These are phyloP conservation scores for Aspergillus novofumigatus DNA, from an alignment of 2,329 filamentous ascomycete species.

Conservation along the genomic window DNA sequence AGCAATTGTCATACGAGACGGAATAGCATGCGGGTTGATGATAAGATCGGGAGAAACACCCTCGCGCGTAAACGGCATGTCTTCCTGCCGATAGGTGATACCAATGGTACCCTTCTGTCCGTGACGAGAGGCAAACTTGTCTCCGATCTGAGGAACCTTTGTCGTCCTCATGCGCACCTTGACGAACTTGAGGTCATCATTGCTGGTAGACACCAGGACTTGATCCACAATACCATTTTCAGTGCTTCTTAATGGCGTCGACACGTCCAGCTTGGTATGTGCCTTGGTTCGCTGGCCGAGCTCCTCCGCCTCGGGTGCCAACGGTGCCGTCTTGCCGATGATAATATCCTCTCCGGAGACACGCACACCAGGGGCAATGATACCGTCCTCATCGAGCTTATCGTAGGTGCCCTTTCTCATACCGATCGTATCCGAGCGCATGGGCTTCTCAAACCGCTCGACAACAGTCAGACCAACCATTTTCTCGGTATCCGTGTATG, in stretches of 20 bases:
- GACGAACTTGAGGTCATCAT: conserved; percentile 90
- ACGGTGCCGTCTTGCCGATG: conserved; percentile 95
- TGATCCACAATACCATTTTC: conserved; percentile 96
- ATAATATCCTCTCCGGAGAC: conserved; percentile 98
- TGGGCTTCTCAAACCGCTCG: conserved; percentile 94
- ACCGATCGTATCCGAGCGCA: conserved; percentile 78
- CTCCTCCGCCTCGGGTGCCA: conserved; percentile 88
- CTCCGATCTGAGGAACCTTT: conserved; percentile 96
- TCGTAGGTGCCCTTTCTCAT: conserved; percentile 95
- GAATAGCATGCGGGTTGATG: conserved; percentile 99
- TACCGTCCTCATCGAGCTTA: conserved; percentile 94
- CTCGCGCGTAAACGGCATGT: conserved; percentile 95
- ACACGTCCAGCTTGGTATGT: conserved; percentile 92
- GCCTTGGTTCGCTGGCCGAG: conserved; percentile 84
- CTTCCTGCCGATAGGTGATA: conserved; percentile 95
- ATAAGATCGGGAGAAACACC: conserved; percentile 93
- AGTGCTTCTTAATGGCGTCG: conserved; percentile 87
- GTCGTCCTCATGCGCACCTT: conserved; percentile 97
- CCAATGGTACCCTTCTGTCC: conserved; percentile 99
- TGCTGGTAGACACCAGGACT: conserved; percentile 89
- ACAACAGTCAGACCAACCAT: conserved; percentile 88
- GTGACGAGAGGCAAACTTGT: conserved; percentile 99
- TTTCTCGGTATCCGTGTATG: conserved; percentile 96
- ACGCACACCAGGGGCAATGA: conserved; percentile 87
- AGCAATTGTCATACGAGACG: conserved; percentile 99